Evolutionary conservation across 2,329 filamentous ascomycete genomes (phyloP).

Genomic region (Ascochyta lentis): DNA sequence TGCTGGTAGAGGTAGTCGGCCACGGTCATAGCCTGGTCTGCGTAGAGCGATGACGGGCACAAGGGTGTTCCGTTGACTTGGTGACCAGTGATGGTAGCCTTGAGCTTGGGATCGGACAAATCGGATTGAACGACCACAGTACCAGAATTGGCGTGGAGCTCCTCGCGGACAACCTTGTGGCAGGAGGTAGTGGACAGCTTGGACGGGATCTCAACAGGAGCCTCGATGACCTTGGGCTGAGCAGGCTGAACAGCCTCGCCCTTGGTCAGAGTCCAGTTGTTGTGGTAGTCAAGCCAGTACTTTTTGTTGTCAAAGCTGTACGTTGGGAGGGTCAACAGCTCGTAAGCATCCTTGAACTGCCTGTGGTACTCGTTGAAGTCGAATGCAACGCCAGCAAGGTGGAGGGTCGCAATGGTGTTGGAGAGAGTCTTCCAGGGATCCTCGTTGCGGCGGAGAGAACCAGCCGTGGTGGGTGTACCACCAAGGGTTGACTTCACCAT

Average conservation of each 20-base stretch:
- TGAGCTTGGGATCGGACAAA: slow-evolving; percentile 68
- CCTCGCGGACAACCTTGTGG: slow-evolving; percentile 68
- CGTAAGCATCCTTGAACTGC: slow-evolving; percentile 64
- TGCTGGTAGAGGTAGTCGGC: slow-evolving; percentile 73
- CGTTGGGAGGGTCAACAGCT: slow-evolving; percentile 68
- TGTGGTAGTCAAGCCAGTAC: slow-evolving; percentile 74
- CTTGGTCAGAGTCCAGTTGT: slow-evolving; percentile 76
- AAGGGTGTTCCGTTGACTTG: slow-evolving; percentile 71
- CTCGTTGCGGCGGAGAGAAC: slow-evolving; percentile 69
- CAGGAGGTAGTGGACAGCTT: slow-evolving; percentile 71
- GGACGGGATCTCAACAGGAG: slow-evolving; percentile 52
- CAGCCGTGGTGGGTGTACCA: slow-evolving; percentile 60
- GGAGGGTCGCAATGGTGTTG: slow-evolving; percentile 64
- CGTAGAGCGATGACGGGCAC: slow-evolving; percentile 69
- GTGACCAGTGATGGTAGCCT: slow-evolving; percentile 68
- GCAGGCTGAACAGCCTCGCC: slow-evolving; percentile 60
- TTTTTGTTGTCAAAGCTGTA: slow-evolving; percentile 75
- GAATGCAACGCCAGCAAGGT: slow-evolving; percentile 67
- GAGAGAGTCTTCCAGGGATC: slow-evolving; percentile 69
- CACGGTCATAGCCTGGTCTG: slow-evolving; percentile 70
- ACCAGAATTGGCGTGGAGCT: slow-evolving; percentile 66
- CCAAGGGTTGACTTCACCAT: slow-evolving; percentile 72
- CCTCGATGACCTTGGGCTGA: slow-evolving; percentile 48
- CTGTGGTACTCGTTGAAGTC: slow-evolving; percentile 75
- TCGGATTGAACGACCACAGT: slow-evolving; percentile 70